Evolutionary conservation across 2,329 filamentous ascomycete species (phyloP).

Genomic region (Diaporthe amygdali): DNA sequence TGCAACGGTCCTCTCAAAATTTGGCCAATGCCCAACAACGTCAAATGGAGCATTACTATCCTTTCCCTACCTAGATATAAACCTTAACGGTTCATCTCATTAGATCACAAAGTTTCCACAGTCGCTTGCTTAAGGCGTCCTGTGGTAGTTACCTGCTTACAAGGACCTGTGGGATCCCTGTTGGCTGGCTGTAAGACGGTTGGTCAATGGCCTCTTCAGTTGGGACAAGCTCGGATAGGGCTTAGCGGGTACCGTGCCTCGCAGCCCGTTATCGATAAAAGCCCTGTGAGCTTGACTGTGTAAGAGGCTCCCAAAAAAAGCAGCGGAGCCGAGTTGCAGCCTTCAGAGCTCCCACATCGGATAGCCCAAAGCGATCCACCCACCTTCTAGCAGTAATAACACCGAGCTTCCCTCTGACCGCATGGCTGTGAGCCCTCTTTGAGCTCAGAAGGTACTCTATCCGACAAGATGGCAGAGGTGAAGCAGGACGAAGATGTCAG

Average conservation of each 20-base stretch:
- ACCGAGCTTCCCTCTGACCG: neutral
- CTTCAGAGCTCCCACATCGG: too few relatives aligned
- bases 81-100: too few relatives aligned
- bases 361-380: neutral
- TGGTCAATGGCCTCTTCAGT: neutral
- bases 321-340: neutral
- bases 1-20: too few relatives aligned
- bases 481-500: conserved; percentile 37
- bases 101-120: too few relatives aligned
- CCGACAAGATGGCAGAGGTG: conserved; percentile 36
- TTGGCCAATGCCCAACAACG: too few relatives aligned
- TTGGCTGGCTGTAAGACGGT: neutral
- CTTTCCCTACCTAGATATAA: too few relatives aligned
- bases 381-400: neutral
- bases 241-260: neutral
- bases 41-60: too few relatives aligned
- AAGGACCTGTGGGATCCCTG: neutral
- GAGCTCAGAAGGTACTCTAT: neutral
- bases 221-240: neutral
- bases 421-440: neutral
- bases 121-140: too few relatives aligned
- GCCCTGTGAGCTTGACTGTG: too few relatives aligned
- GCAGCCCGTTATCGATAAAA: neutral
- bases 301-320: neutral
- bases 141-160: too few relatives aligned